Evolutionary conservation across 805 yeast species (phyloP).

Genomic region (Candida qinlingensis): DNA sequence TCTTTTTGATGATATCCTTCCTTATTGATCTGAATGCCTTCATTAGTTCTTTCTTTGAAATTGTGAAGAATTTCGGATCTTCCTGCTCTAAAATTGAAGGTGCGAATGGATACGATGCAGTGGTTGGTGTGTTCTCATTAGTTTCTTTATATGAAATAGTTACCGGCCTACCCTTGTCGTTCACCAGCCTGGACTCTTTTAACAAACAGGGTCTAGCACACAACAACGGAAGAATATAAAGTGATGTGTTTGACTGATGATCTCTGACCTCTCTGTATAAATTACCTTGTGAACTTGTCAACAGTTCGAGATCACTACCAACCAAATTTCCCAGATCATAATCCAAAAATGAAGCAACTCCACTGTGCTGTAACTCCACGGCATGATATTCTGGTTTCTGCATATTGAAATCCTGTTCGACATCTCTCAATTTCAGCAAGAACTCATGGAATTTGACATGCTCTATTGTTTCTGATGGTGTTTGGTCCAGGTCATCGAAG

Average conservation of each 20-base stretch:
- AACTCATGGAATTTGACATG: not conserved
- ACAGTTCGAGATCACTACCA: constrained; percentile 16
- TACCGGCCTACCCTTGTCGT: constrained; percentile 19
- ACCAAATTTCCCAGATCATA: constrained; percentile 20
- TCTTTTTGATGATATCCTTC: constrained; percentile 14
- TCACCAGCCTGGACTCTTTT: constrained; percentile 17
- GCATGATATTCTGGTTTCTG: not conserved
- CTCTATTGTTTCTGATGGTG: not conserved
- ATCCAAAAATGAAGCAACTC: constrained; percentile 18
- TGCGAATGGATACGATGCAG: constrained; percentile 20
- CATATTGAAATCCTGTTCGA: not conserved
- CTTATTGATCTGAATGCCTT: constrained; percentile 19
- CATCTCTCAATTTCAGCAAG: not conserved
- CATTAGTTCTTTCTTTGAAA: constrained; percentile 16
- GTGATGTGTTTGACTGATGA: constrained; percentile 16
- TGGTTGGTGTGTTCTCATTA: constrained; percentile 16
- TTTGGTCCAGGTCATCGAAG: not conserved
- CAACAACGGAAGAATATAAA: constrained; percentile 16
- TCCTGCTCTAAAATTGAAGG: constrained; percentile 13
- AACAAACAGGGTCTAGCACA: constrained; percentile 20
- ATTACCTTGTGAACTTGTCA: constrained; percentile 9
- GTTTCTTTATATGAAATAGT: constrained; percentile 17
- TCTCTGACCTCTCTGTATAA: constrained; percentile 19
- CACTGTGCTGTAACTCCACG: constrained; percentile 11
- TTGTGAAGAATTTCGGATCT: constrained; percentile 17